These are phyloP conservation scores for Tillandsia fasciculata DNA, from an alignment of 176 grass and related monocot species.

Conservation along the genomic window DNA sequence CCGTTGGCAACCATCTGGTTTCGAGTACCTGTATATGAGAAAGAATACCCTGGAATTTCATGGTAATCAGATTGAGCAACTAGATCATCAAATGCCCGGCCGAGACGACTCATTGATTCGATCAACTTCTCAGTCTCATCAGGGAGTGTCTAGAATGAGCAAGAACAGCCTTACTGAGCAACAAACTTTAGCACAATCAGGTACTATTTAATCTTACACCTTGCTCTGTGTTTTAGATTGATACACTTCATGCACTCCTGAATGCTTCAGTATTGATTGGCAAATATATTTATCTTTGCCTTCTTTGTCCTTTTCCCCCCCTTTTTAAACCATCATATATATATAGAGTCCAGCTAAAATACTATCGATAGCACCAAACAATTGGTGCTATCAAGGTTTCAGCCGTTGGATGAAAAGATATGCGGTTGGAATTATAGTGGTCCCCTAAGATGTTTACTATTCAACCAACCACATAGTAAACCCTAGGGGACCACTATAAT, in stretches of 20 bases:
- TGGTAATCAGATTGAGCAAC: slow-evolving; percentile 31
- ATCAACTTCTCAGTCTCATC: slow-evolving; percentile 39
- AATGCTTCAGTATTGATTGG: neutral
- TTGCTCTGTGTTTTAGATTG: slow-evolving; percentile 6
- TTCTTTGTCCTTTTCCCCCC: too few relatives aligned
- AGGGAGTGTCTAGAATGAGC: slow-evolving; percentile 61
- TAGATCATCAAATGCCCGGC: slow-evolving; percentile 30
- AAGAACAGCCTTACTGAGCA: slow-evolving; percentile 49
- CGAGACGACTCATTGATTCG: slow-evolving; percentile 40
- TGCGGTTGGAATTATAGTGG: too few relatives aligned
- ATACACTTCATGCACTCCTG: neutral
- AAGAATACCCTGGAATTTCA: slow-evolving; percentile 36
- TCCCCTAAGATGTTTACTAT: too few relatives aligned
- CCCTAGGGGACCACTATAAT: too few relatives aligned
- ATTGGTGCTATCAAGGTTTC: too few relatives aligned
- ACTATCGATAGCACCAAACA: too few relatives aligned
- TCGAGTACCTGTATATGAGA: slow-evolving; percentile 13
- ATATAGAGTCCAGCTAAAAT: too few relatives aligned
- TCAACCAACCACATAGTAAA: too few relatives aligned
- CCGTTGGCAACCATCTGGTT: slow-evolving; percentile 25
- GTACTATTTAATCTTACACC: slow-evolving; percentile 22
- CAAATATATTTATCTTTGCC: neutral
- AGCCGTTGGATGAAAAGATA: too few relatives aligned
- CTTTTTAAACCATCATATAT: too few relatives aligned
- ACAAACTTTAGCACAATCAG: slow-evolving; percentile 44